Percentiles rank a stretch among this genome's conserved stretches.
phyloP scores from a whole-genome alignment of 305 asterid species.

The Striga hermonthica region DNA sequence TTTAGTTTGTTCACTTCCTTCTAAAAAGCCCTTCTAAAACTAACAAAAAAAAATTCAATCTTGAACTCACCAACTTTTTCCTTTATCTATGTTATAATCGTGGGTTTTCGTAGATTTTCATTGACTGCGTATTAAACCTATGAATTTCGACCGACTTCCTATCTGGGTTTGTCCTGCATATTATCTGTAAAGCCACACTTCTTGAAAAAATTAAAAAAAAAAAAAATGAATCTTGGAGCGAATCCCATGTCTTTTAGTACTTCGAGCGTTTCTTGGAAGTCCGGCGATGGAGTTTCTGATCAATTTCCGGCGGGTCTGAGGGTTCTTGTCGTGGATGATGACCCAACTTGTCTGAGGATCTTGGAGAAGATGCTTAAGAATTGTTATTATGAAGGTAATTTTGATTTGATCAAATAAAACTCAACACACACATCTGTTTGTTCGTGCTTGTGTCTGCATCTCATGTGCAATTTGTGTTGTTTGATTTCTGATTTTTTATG shows the following conservation, averaged over 20 bases:
- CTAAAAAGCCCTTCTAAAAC: conserved; percentile 18
- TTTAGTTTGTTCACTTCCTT: conserved; percentile 12
- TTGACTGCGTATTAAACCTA: conserved; percentile 9
- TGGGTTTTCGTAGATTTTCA: conserved; percentile 24
- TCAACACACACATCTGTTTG: no score
- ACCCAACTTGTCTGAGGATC: conserved; percentile 72
- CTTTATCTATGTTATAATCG: conserved; percentile 10
- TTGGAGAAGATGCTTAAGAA: conserved; percentile 64
- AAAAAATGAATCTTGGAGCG: conserved; percentile 31
- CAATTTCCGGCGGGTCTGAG: conserved; percentile 81
- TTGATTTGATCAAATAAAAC: not conserved
- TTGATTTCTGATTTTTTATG: not conserved
- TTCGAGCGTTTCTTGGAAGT: conserved; percentile 38
- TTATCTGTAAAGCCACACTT: conserved; percentile 20
- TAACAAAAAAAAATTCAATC: conserved; percentile 26
- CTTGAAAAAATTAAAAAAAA: conserved; percentile 28
- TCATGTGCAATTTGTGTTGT: not conserved
- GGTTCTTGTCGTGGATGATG: conserved; percentile 85
- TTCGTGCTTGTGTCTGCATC: not conserved
- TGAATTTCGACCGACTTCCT: conserved; percentile 22
- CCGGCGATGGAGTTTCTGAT: conserved; percentile 43
- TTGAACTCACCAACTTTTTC: conserved; percentile 14
- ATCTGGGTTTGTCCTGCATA: conserved; percentile 32
- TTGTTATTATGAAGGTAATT: conserved; percentile 61
- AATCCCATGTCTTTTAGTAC: conserved; percentile 35